Evolutionary conservation across 1,284 basidiomycete species (phyloP), one percentile per base, ranked within the genome.

Genomic region (Gymnopus androsaceus): DNA sequence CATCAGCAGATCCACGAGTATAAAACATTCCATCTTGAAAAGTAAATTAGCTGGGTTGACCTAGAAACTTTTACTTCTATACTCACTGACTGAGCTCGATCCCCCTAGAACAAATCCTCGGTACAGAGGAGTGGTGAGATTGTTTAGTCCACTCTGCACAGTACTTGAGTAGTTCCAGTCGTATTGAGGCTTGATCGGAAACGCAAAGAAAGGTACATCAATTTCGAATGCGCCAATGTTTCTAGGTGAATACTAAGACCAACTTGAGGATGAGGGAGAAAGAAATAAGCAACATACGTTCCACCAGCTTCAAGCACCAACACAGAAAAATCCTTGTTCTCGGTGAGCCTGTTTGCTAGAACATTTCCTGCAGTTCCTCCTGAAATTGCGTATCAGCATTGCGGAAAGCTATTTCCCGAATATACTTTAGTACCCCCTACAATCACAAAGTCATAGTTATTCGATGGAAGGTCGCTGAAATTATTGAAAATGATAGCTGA

Each of bases 71-170:
- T n/a, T n/a, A n/a, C n/a, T n/a, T n/a, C n/a, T 27, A n/a, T 7
- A 65, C 71, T 62, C 47, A 75, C 74, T 75, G 46, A 72, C 66
- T n/a, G 67, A 65, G 14, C 69, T 72, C 19, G 64, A 66, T 4
- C 76, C 76, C 9, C 76, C 76, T 3, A 77, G 64, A 0, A 74
- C 61, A 48, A 66, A 62, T 3, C 75, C 76, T 23, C 75, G 60
- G 7, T 69, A 59, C 51, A 72, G 74, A 2, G 60, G 15, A 2
- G 75, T 50, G 11, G 55, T 47, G 9, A 74, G 64, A 27, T 62
- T 63, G 40, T 66, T 62, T 3, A 74, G 61, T 4, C 66, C 66
- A 1, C 62, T 12, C 59, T 76, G 74, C 3, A 71, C 61, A 4
- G 63, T 64, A 2, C 74, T 75, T 1, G 72, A 73, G 56, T 67